phyloP scores from a whole-genome alignment of 2,329 filamentous ascomycete genomes.

The Curvularia sp. region DNA sequence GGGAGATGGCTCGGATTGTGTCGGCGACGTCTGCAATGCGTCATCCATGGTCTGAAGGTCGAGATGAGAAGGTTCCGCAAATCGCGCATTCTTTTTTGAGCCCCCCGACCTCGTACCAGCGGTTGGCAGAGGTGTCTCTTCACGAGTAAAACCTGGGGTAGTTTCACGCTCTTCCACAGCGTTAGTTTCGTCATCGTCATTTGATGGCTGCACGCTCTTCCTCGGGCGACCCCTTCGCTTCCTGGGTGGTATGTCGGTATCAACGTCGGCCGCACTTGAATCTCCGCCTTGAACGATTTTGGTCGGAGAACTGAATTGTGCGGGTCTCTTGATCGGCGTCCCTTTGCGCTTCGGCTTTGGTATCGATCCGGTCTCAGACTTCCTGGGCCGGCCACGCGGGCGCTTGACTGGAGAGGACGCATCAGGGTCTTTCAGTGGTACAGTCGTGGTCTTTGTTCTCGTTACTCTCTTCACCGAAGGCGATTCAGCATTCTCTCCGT shows the following conservation, averaged over 20 bases:
- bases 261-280: conserved; percentile 32
- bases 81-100: conserved; percentile 23
- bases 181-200: conserved; percentile 27
- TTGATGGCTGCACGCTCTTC: conserved; percentile 38
- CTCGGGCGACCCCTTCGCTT: conserved; percentile 43
- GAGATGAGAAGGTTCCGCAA: conserved; percentile 9
- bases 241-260: conserved; percentile 40
- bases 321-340: conserved; percentile 43
- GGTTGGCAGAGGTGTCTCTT: conserved; percentile 16
- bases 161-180: conserved; percentile 11
- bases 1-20: conserved; percentile 15
- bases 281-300: conserved; percentile 27
- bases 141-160: not conserved
- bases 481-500: conserved; percentile 41
- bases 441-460: conserved; percentile 48
- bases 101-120: conserved; percentile 1
- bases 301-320: conserved; percentile 35
- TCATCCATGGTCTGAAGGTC: conserved; percentile 21
- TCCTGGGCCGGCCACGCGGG: conserved; percentile 47
- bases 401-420: conserved; percentile 49
- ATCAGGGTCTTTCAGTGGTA: conserved; percentile 53
- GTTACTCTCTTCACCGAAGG: conserved; percentile 40
- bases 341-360: conserved; percentile 41
- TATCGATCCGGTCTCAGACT: conserved; percentile 41
- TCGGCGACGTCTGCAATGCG: conserved; percentile 12